Conservation (phyloP, 179 eudicot genomes). For the Vitellaria paradoxa region DNA sequence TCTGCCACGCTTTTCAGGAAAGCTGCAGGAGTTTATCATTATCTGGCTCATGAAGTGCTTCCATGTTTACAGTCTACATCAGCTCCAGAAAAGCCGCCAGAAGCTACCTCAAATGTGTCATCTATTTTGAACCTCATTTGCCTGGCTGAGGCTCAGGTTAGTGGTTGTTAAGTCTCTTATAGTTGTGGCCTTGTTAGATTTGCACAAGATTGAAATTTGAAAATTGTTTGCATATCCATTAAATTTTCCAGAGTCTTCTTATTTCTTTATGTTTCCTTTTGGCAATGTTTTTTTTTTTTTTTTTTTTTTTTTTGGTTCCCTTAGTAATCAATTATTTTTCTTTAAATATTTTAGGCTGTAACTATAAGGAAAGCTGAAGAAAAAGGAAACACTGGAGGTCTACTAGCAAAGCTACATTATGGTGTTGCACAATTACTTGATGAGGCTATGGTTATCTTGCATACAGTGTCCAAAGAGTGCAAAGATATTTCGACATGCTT, state of each 20-base stretch:
- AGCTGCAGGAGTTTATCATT: conserved; percentile 69
- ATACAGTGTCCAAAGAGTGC: conserved; percentile 29
- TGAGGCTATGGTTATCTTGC: conserved; percentile 46
- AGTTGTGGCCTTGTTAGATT: background rate
- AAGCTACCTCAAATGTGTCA: conserved; percentile 37
- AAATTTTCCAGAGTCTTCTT: background rate
- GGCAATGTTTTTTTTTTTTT: background rate
- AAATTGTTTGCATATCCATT: background rate
- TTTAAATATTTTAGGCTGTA: conserved; percentile 35
- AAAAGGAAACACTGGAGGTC: conserved; percentile 44
- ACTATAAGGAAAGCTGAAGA: conserved; percentile 67
- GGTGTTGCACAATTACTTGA: conserved; percentile 54
- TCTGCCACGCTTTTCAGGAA: conserved; percentile 60
- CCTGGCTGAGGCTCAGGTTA: conserved; percentile 86
- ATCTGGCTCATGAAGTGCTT: conserved; percentile 47
- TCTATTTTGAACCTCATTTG: conserved; percentile 57
- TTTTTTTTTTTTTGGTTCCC: background rate
- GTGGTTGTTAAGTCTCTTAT: background rate
- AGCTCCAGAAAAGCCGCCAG: conserved; percentile 57
- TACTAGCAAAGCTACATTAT: conserved; percentile 61
- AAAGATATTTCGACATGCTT: conserved; percentile 48
- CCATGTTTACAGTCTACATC: conserved; percentile 23
- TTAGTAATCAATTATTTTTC: no score
- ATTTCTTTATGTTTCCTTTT: background rate
- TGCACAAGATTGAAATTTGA: background rate